Evolutionary conservation across 108 stramenopile genomes (phyloP), one percentile per base, ranked within the genome.

Genomic region (Cyclotella sp.): DNA sequence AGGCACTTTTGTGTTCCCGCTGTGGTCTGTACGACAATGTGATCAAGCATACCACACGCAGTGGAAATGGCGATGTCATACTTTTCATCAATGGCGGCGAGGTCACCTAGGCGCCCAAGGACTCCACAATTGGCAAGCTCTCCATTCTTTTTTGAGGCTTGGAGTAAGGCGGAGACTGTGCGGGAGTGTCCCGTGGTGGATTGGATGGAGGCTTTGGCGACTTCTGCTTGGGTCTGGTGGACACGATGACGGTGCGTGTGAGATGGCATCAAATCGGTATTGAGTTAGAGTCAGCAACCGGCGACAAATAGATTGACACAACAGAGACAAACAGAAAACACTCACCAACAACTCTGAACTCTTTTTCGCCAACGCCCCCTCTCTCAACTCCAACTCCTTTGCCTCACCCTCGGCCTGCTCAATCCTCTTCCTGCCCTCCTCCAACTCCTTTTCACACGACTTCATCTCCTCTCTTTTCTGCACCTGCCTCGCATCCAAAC

Each of bases 11-110:
- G 93, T 4, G 94, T 98, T 5, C 97, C 98, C 16, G 93, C 96
- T 9, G 95, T 94, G n/a, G 94, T 95, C 68, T 99, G 96, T 16
- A 98, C 98, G 44, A 99, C 97, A 74, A 99, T 93, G 69, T 96
- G 78, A 73, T 98, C 97, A 18, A 99, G 85, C 82, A 86, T 90
- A 16, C 93, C 93, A 62, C 96, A 97, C 0, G 98, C 97, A 18
- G 99, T 98, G 18, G 96, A 98, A 45, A 98, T 94, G 47, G 99
- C 99, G 52, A 97, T 96, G 78, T 99, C 99, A 81, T 98, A 97
- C 75, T 97, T 75, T 45, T 85, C 91, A 51, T 78, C 77, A 68
- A 99, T 95, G 24, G 93, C 79, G 19, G 96, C 97, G 40, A 99
- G 87, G 77, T 98, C 98, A 6, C 99, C 99, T 11, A 99, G 95